phyloP scores from a whole-genome alignment of 495 filamentous ascomycete genomes.

The Penicillium egyptiacum region DNA sequence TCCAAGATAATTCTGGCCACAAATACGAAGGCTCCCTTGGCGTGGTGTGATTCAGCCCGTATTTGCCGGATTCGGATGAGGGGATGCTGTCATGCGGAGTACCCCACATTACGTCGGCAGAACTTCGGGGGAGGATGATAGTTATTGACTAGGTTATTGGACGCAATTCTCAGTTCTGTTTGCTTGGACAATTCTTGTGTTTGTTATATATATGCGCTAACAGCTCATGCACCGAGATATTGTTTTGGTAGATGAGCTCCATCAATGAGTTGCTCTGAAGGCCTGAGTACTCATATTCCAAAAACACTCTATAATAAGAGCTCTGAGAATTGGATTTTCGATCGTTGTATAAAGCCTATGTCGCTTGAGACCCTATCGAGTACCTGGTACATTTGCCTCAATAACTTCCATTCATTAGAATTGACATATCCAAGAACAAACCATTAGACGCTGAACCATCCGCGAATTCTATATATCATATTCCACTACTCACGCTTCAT shows the following conservation, averaged over 20 bases:
- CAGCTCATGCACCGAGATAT: background rate
- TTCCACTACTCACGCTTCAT: background rate
- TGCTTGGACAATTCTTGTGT: background rate
- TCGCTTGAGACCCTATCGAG: background rate
- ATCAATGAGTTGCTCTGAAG: background rate
- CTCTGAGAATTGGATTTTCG: background rate
- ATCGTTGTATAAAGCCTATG: background rate
- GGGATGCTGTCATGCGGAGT: background rate
- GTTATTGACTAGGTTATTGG: background rate
- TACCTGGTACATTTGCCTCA: background rate
- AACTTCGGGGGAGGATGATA: background rate
- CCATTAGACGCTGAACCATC: background rate
- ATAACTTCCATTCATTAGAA: background rate
- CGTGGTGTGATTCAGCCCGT: background rate
- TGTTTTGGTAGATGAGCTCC: background rate
- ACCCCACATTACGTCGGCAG: slow-evolving; percentile 1
- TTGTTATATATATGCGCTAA: background rate
- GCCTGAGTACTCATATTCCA: background rate
- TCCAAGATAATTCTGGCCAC: background rate
- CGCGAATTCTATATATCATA: background rate
- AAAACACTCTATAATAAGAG: background rate
- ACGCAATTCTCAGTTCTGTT: background rate
- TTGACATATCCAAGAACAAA: background rate
- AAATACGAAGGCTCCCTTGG: background rate
- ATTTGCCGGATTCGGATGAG: slow-evolving; percentile 4